Base-by-base conservation (phyloP, 1,139 yeast species). In the Lodderomyces theae region DNA sequence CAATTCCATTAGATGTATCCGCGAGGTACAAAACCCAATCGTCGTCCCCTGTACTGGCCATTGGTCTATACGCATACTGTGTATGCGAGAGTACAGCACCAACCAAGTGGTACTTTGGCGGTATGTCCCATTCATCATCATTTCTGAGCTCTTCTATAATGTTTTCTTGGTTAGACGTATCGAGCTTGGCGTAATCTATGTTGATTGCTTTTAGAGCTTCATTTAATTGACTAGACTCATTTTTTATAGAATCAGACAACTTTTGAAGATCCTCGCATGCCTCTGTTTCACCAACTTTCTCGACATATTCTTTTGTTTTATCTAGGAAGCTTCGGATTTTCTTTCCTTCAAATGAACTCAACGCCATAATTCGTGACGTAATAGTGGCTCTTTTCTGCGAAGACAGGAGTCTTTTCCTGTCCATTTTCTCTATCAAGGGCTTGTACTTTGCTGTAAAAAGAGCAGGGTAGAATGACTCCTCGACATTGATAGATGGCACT, bases 281-380 rank as follows among this genome's bases (percentile, higher is more conserved):
- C 10, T 51, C 53, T 2, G 47, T 44, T 15, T 51, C 57, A 5
- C 34, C 39, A 5, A 38, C 37, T 10, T 38, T 39, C 25, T 39
- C 46, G 22, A 63, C 48, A 41, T 57, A 53, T 11, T 38, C 38
- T 4, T 56, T 51, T 2, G 64, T 46, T 7, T 51, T 51, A 17
- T 52, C 51, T 24, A 68, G 47, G 12, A 68, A 47, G 5, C 51
- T 49, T 28, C 54, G 57, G 22, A 68, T 54, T 22, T 55, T 56
- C 46, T 66, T 66, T 1, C 74, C 74, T 46, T 65, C 72, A 45
- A 66, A 66, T 9, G 69, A 61, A 40, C 54, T 65, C 40, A 59
- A 49, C 5, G 52, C 48, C 61, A 67, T 60, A 22, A 67, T 52
- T 36, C 51, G 48, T 24, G 51, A 49, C 25, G 64, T 50, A 10